phyloP scores from a whole-genome alignment of 805 yeast genomes.

The Candida methanosorbosa region DNA sequence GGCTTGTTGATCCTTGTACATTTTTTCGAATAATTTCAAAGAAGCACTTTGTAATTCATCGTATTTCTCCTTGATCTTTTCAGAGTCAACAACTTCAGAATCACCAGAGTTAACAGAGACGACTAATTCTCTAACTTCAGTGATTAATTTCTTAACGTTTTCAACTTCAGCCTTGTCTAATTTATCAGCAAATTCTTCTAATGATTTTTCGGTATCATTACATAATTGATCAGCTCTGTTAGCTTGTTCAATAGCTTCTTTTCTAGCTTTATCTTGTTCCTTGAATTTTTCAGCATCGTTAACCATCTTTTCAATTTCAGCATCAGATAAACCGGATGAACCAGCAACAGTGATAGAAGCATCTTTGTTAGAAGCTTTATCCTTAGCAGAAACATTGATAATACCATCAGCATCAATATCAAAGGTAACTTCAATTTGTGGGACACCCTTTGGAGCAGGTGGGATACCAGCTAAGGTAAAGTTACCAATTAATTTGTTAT shows the following conservation, averaged over 20 bases:
- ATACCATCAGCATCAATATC: constrained; percentile 96
- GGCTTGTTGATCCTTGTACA: constrained; percentile 32
- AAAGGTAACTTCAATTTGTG: constrained; percentile 89
- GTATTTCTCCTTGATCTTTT: constrained; percentile 60
- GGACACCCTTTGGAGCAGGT: constrained; percentile 92
- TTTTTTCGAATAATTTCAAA: constrained; percentile 69
- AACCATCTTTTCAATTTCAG: constrained; percentile 55
- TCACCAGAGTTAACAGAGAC: constrained; percentile 51
- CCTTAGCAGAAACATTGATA: constrained; percentile 74
- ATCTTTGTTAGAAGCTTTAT: constrained; percentile 69
- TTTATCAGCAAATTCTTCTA: constrained; percentile 65
- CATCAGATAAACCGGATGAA: constrained; percentile 59
- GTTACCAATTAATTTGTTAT: constrained; percentile 96
- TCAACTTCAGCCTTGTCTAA: constrained; percentile 41
- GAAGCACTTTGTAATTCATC: constrained; percentile 71
- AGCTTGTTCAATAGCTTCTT: constrained; percentile 61
- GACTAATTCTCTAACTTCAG: constrained; percentile 54
- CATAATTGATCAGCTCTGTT: constrained; percentile 71
- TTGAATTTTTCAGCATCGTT: constrained; percentile 59
- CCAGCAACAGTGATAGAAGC: constrained; percentile 69
- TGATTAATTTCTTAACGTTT: constrained; percentile 43
- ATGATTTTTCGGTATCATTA: constrained; percentile 82
- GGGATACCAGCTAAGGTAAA: constrained; percentile 92
- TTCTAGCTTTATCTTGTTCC: constrained; percentile 48
- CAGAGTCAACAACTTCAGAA: constrained; percentile 35